Conservation (phyloP, 2,329 filamentous ascomycete species). For the Aspergillus hortae region DNA sequence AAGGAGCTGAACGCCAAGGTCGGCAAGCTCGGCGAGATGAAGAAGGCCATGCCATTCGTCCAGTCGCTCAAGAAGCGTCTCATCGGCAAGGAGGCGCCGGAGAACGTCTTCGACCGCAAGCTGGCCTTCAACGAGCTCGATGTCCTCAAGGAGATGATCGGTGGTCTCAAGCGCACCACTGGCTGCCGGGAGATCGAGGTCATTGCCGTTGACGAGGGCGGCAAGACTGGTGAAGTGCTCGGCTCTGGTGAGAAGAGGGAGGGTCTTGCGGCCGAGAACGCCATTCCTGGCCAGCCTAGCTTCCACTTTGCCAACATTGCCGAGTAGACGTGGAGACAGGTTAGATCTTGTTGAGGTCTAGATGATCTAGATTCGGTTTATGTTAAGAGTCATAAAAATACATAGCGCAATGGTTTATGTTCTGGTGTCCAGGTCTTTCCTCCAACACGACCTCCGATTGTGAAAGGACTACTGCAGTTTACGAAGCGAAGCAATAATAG, state of each 20-base stretch:
- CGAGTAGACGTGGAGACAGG: slow-evolving; percentile 16
- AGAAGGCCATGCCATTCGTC: slow-evolving; percentile 97
- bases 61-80: slow-evolving; percentile 82
- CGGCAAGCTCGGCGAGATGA: slow-evolving; percentile 75
- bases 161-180: slow-evolving; percentile 72
- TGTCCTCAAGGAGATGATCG: slow-evolving; percentile 73
- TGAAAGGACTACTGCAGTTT: too few species aligned
- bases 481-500: too few species aligned
- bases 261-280: slow-evolving; percentile 64
- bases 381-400: slow-evolving; percentile 4
- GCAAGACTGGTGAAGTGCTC: slow-evolving; percentile 44
- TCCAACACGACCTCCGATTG: too few species aligned
- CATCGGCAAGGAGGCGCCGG: slow-evolving; percentile 63
- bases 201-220: slow-evolving; percentile 62
- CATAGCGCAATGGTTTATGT: slow-evolving; percentile 6
- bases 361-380: neutral
- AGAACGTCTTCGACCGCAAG: slow-evolving; percentile 74
- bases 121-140: slow-evolving; percentile 80
- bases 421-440: neutral
- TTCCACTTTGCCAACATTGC: slow-evolving; percentile 81
- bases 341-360: neutral
- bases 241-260: slow-evolving; percentile 53
- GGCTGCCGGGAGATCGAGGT: slow-evolving; percentile 70
- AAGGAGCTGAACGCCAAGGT: slow-evolving; percentile 76
- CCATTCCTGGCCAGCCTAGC: slow-evolving; percentile 76